These are phyloP conservation scores for Venturia asperata DNA, from an alignment of 2,329 filamentous ascomycete genomes.

Conservation along the genomic window DNA sequence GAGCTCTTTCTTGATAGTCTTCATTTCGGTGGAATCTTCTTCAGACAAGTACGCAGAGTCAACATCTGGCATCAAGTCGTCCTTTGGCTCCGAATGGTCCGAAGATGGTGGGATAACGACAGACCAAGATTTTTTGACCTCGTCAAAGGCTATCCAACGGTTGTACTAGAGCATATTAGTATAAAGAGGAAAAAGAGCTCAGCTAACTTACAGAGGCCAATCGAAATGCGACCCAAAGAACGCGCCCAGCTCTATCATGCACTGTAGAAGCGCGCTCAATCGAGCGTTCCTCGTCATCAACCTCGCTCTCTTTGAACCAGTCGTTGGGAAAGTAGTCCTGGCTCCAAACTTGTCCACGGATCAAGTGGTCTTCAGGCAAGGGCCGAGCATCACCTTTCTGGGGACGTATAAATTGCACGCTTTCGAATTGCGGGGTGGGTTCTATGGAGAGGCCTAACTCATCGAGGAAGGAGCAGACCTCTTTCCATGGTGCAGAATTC, in stretches of 20 bases:
- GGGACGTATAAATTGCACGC: constrained; percentile 44
- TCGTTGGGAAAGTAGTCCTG: constrained; percentile 51
- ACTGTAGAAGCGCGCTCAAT: constrained; percentile 46
- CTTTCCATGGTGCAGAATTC: constrained; percentile 42
- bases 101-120: not conserved
- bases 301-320: constrained; percentile 54
- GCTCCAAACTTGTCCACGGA: constrained; percentile 52
- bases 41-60: not conserved
- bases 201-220: constrained; percentile 10
- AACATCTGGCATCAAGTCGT: not conserved
- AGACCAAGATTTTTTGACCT: not conserved
- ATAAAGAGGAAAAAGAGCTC: not conserved
- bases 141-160: not conserved
- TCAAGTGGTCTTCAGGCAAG: constrained; percentile 61
- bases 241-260: not conserved
- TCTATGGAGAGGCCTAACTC: constrained; percentile 37
- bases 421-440: constrained; percentile 32
- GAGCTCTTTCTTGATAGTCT: not conserved
- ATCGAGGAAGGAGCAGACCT: constrained; percentile 48
- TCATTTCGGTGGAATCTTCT: constrained; percentile 14
- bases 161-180: not conserved
- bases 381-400: constrained; percentile 45
- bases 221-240: constrained; percentile 7
- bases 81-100: not conserved
- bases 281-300: constrained; percentile 57